These are phyloP conservation scores for Colletotrichum sojae DNA, from an alignment of 2,329 filamentous ascomycete genomes.

Conservation along the genomic window DNA sequence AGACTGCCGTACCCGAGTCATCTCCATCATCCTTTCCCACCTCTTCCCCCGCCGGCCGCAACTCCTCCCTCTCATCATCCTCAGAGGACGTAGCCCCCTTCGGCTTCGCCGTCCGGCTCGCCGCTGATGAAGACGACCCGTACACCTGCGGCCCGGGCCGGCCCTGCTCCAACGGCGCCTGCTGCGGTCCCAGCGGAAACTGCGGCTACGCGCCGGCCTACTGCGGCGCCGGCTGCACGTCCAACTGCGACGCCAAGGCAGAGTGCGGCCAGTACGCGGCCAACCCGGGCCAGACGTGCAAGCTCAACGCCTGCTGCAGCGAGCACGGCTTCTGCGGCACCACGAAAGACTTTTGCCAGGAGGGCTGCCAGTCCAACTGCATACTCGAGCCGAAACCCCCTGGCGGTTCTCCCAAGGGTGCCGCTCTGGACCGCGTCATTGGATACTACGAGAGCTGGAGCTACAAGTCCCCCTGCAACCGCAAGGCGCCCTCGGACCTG, in stretches of 20 bases:
- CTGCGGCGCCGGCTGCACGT: constrained; percentile 45
- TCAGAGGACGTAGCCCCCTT: no score
- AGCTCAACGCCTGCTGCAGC: constrained; percentile 56
- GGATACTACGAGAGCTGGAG: constrained; percentile 54
- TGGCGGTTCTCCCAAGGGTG: not conserved
- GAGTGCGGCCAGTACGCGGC: constrained; percentile 49
- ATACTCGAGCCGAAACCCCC: not conserved
- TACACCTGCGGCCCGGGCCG: constrained; percentile 10
- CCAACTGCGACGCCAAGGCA: constrained; percentile 45
- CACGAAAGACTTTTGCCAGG: constrained; percentile 43
- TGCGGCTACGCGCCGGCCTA: constrained; percentile 45
- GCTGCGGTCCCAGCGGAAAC: constrained; percentile 23
- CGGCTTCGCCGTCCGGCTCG: not conserved
- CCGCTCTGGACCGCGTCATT: not conserved
- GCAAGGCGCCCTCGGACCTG: constrained; percentile 43
- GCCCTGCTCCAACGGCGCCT: constrained; percentile 9
- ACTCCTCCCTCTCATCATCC: no score
- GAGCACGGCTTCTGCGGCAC: constrained; percentile 52
- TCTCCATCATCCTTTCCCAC: no score
- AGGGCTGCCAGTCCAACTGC: constrained; percentile 39
- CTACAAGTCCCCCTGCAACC: constrained; percentile 46
- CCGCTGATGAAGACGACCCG: not conserved
- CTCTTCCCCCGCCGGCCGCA: no score
- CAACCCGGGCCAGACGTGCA: constrained; percentile 48
- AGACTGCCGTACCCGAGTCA: no score